Evolutionary conservation across 768 basidiomycete species (phyloP), one percentile per base, ranked within the genome.

Genomic region (Boletus barrowsii): DNA sequence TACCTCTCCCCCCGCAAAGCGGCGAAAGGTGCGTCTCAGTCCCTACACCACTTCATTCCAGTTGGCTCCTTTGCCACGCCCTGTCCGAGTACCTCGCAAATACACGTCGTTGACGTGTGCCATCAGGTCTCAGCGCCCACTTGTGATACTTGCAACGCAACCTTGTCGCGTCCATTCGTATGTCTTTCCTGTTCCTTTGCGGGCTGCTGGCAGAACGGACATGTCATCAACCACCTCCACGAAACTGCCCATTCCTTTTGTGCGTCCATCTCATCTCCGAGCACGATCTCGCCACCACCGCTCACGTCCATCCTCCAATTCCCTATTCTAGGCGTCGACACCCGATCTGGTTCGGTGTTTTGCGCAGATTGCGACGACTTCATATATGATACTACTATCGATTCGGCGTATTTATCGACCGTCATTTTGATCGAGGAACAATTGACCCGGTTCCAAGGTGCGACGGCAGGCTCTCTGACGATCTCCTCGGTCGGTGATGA

Each of bases 311-410:
- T 47, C 26, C 9, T 33, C 39, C 47, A 35, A 20, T 55, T 44
- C 13, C 40, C 40, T 54, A 41, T 57, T 45, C 9, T 61, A 94
- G 93, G 87, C 62, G 81, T 83, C 26, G 92, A 95, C 67, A 75
- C 82, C 4, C 82, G 80, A 58, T 80, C 84, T 0, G 93, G 93
- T n/a, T 75, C 76, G 10, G 72, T 94, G 3, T 94, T 81, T 63
- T 95, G 93, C 66, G 67, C 73, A 3, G 73, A 77, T 33, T 95
- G 93, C 71, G 77, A 85, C 36, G 87, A 93, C 65, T 86, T 91
- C 55, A 78, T 91, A 22, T 87, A 86, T 60, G 76, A 88, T 57
- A 58, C 77, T 13, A 68, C 64, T 3, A 63, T 92, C 35, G 82
- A 83, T 39, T 67, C 71, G 9, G 52, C 80, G 9, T 75, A 79